Percentiles rank a stretch among this genome's conserved stretches.
Evolutionary conservation across 2,329 filamentous ascomycete species (phyloP).

Genomic region (Acarospora socialis): DNA sequence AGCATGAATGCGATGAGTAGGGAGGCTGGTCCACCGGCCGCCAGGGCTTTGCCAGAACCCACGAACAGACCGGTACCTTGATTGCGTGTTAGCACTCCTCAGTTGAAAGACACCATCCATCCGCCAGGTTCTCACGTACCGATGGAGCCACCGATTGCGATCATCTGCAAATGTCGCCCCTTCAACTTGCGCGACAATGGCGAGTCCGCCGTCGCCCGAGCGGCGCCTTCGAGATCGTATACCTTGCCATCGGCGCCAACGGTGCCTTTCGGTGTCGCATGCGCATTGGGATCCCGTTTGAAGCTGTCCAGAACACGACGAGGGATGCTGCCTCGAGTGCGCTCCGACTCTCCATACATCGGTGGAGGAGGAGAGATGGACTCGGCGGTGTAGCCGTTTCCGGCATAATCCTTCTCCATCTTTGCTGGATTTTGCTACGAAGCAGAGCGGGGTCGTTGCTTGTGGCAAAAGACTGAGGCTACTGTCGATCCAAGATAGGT

Average conservation of each 20-base stretch:
- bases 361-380: constrained; percentile 1
- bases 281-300: constrained; percentile 30
- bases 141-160: constrained; percentile 87
- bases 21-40: constrained; percentile 61
- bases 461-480: too few relatives aligned
- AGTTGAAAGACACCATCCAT: too few relatives aligned
- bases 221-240: constrained; percentile 50
- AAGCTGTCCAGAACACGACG: constrained; percentile 24
- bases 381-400: too few relatives aligned
- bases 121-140: too few relatives aligned
- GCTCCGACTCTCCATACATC: constrained; percentile 4
- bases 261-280: constrained; percentile 17
- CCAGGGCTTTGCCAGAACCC: constrained; percentile 58
- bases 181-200: constrained; percentile 66
- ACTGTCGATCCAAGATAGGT: too few relatives aligned
- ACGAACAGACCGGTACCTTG: constrained; percentile 74
- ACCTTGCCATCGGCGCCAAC: constrained; percentile 39
- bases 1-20: constrained; percentile 64
- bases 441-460: too few relatives aligned
- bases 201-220: constrained; percentile 52
- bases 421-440: too few relatives aligned
- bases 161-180: constrained; percentile 86
- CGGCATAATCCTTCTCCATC: too few relatives aligned
- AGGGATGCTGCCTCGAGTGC: constrained; percentile 3
- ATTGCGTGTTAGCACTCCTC: constrained; percentile 6